Conservation (phyloP, 495 filamentous ascomycete genomes). For the Annulohypoxylon maeteangense region DNA sequence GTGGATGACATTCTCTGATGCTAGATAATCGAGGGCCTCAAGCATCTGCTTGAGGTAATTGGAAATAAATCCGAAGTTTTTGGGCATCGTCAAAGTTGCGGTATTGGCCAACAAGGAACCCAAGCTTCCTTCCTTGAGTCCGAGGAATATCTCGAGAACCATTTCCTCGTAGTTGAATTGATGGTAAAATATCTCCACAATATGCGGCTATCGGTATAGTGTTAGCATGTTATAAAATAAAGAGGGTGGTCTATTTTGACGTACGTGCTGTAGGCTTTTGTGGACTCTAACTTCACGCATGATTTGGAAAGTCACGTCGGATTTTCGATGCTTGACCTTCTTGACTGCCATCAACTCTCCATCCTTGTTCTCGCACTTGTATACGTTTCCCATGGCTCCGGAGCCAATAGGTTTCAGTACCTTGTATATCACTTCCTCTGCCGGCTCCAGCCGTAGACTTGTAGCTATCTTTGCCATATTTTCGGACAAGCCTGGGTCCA, state of each 20-base stretch:
- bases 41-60: conserved; percentile 34
- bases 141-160: not conserved
- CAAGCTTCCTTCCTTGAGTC: not conserved
- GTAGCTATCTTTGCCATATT: not conserved
- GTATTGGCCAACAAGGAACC: not conserved
- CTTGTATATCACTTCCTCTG: not conserved
- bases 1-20: conserved; percentile 67
- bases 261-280: not conserved
- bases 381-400: not conserved
- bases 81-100: not conserved
- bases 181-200: not conserved
- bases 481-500: too few species aligned
- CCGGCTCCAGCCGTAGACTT: not conserved
- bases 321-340: not conserved
- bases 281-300: not conserved
- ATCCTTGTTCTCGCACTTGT: not conserved
- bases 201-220: not conserved
- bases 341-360: not conserved
- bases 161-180: not conserved
- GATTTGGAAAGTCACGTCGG: not conserved
- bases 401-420: not conserved
- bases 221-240: not conserved
- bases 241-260: not conserved
- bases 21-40: conserved; percentile 38
- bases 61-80: not conserved